Base-by-base conservation (phyloP, 805 yeast species). In the Pichia scutulata region DNA sequence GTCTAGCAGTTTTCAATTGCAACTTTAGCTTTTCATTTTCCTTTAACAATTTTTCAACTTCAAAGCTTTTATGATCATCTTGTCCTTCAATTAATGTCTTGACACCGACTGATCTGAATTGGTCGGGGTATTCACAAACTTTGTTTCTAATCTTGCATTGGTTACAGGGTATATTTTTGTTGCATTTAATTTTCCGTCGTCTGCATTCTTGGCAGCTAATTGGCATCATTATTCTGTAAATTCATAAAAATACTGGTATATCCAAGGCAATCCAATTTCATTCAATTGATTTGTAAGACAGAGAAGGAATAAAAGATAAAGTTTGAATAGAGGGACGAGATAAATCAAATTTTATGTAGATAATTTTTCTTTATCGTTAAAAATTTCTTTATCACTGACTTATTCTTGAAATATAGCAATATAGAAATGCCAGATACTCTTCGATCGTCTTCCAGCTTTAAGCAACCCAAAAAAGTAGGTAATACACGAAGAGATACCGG, bases 391-490 rank as follows among this genome's bases (percentile, higher is more conserved):
- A n/a, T n/a, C n/a, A n/a, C n/a, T n/a, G n/a, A n/a, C n/a, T n/a
- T n/a, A n/a, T n/a, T n/a, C n/a, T n/a, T n/a, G n/a, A n/a, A n/a
- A n/a, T n/a, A n/a, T n/a, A n/a, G n/a, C n/a, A 28, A 28, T 28
- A 28, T 28, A 28, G 3, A 28, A 8, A 33, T 33, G 54, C 81
- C 65, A 9, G 81, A 81, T 24, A 33, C 5, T 16, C n/a, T 19
- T 4, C 7, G 1, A n/a, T 5, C 76, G 63, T 16, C 76, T 72
- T 0, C 80, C 73, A 56, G 81, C 76, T 19, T 75, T 56, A 36
- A 43, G 30, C 30, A 16, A 23, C n/a, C 30, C 21, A 26, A 19
- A 40, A 18, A 21, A 44, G 19, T 22, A 13, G n/a, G 13, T 12
- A 19, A 21, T 10, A 2, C 43, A n/a, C 21, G 16, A 2, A 39